phyloP scores from a whole-genome alignment of 2,329 filamentous ascomycete species.

The Tolypocladium pustulatum region DNA sequence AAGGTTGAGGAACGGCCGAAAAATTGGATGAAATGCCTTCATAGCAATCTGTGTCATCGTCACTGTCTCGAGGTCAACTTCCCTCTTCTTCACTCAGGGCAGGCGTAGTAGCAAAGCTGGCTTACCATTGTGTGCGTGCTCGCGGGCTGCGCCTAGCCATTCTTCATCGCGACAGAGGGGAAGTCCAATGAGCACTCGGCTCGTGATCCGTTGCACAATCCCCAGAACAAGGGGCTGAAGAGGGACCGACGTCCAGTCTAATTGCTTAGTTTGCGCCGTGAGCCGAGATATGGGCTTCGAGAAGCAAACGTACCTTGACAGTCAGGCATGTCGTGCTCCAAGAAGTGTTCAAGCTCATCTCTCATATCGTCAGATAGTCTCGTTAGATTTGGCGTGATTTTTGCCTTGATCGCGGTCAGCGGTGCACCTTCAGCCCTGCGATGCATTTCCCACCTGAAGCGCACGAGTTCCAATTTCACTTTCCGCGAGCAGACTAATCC shows the following conservation, averaged over 20 bases:
- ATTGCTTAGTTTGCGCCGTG: not conserved
- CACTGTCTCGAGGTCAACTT: not conserved
- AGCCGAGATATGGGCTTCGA: not conserved
- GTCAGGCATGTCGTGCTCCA: constrained; percentile 1
- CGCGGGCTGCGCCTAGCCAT: constrained; percentile 2
- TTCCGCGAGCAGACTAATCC: constrained; percentile 1
- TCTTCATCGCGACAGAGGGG: constrained; percentile 3
- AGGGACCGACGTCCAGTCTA: constrained; percentile 5
- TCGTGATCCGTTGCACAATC: not conserved
- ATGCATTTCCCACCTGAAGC: constrained; percentile 2
- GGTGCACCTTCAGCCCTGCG: not conserved
- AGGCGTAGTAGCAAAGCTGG: not conserved
- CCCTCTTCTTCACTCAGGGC: not conserved
- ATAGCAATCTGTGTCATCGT: constrained; percentile 6
- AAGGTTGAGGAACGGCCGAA: constrained; percentile 3
- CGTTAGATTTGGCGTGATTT: constrained; percentile 5
- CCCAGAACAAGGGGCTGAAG: constrained; percentile 3
- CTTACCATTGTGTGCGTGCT: constrained; percentile 4
- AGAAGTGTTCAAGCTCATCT: constrained; percentile 4
- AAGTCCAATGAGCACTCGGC: constrained; percentile 4
- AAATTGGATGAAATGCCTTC: constrained; percentile 1
- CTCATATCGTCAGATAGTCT: constrained; percentile 3
- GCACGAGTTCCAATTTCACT: constrained; percentile 5
- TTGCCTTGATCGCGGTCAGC: not conserved
- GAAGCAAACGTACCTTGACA: constrained; percentile 2